Evolutionary conservation across 495 filamentous ascomycete genomes (phyloP), one percentile per base, ranked within the genome.

Genomic region (Neurospora tetraspora): DNA sequence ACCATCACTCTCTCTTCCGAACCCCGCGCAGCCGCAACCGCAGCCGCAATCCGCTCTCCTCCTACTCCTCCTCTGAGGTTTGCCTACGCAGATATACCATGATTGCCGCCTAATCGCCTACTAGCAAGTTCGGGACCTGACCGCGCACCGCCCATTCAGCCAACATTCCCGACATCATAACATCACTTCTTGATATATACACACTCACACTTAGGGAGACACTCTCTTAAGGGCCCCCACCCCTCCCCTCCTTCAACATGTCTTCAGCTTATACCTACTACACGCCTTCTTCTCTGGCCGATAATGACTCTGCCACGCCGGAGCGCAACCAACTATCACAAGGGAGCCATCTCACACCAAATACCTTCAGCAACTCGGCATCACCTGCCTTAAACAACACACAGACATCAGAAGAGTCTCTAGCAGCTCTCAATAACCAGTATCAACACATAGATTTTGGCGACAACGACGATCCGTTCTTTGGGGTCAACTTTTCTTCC

Each of bases 381-480:
- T 86, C 85, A 6, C 83, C 84, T 23, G 73, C 78, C 12, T 34
- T 78, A 9, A 77, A 79, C 47, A 77, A 78, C 70, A 77, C 79
- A 59, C 77, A 83, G 36, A 85, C 83, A 23, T 83, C 83, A 47
- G 83, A 81, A 73, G 84, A 84, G 37, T 81, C 81, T 20, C 72
- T 78, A 68, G 81, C 80, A 10, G 79, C 80, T 11, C 74, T 82
- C 69, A 84, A 82, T 69, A 68, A 81, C 70, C 81, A 82, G 71
- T 79, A 80, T 34, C 53, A 34, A 16, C 23, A 61, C 8, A 82
- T 82, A 74, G 80, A 83, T 39, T 77, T 81, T 73, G 82, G 78
- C 75, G 81, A 82, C 71, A 74, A 72, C 71, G 83, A 82, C 43
- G 85, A 86, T 73, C 80, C 79, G 10, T 83, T 83, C 73, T 78